Base-by-base conservation (phyloP, 176 grass and related monocot species). In the Tillandsia fasciculata region DNA sequence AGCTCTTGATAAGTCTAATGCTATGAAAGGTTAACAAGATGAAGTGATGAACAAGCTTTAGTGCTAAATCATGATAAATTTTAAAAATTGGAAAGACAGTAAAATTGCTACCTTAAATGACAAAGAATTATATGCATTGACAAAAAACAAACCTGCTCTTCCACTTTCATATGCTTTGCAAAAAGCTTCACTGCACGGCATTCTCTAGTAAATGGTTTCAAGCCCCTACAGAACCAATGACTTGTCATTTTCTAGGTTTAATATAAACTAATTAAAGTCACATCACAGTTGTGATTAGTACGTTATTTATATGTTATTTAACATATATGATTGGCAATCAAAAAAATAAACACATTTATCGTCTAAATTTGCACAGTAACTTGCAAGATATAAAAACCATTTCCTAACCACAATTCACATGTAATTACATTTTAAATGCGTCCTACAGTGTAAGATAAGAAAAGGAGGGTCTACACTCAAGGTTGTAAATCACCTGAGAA, bases 151-250 rank as follows among this genome's bases (percentile, higher is more conserved):
- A 90, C 93, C 89, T 97, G 93, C 11, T 97, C 81, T 78, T 97
- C 93, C 77, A 87, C 86, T 80, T 92, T 97, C 77, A 97, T 69
- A 77, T 97, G 93, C 53, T 96, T 96, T 17, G 93, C 86, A 54
- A 96, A 96, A 79, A 96, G 93, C 71, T 96, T 96, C 51, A 81
- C 86, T 69, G 93, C 73, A 51, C 70, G 83, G 27, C 93, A 96
- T 28, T 89, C 81, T 72, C 70, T 85, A 63, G 93, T 90, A 51
- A 96, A 90, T 72, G 76, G 73, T 74, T 83, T 96, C 51, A 96
- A 81, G 50, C 89, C 89, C 79, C 93, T 96, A 61, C n/a, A 74
- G 80, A 82, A 20, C 23, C 74, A 79, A 77, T 8, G 26, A 8
- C 74, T 76, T 18, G 56, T 61, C 56, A 61, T 20, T 59, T 18